These are phyloP conservation scores for Aspergillus amoenus DNA, from an alignment of 2,329 filamentous ascomycete species.

Conservation along the genomic window DNA sequence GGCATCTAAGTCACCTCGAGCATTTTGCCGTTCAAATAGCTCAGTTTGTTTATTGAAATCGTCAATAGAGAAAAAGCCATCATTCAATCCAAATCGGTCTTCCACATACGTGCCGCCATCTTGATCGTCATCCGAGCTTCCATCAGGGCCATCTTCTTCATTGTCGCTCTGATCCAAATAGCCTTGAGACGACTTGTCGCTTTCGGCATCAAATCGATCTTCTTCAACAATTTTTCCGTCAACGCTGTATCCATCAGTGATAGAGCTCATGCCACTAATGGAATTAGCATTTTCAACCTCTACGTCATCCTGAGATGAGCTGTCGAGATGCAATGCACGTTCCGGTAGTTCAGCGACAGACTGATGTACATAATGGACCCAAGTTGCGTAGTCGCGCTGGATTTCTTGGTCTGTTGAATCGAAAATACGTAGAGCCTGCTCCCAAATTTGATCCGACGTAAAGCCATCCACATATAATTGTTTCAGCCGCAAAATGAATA, in stretches of 20 bases:
- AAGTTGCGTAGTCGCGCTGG: constrained; percentile 46
- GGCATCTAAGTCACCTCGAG: constrained; percentile 68
- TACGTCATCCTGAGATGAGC: constrained; percentile 11
- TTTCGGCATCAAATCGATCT: not conserved
- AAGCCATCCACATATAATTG: constrained; percentile 87
- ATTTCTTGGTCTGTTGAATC: constrained; percentile 60
- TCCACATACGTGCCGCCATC: constrained; percentile 57
- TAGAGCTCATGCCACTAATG: constrained; percentile 15
- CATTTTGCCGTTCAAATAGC: constrained; percentile 83
- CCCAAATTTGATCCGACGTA: constrained; percentile 85
- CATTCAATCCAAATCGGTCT: constrained; percentile 84
- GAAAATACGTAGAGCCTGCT: constrained; percentile 84
- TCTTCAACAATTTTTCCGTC: constrained; percentile 17
- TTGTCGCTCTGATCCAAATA: constrained; percentile 14
- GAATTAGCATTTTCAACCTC: constrained; percentile 19
- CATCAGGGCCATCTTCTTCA: constrained; percentile 23
- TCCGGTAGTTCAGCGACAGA: constrained; percentile 5
- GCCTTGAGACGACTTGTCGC: constrained; percentile 10
- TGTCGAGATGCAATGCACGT: constrained; percentile 1
- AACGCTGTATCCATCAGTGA: constrained; percentile 11
- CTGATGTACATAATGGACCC: constrained; percentile 23
- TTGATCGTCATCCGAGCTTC: constrained; percentile 27
- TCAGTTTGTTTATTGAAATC: constrained; percentile 95
- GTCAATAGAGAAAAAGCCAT: constrained; percentile 97
- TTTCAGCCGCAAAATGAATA: constrained; percentile 68